Conservation (phyloP, 2,329 filamentous ascomycete genomes). For the Alternaria sp. region DNA sequence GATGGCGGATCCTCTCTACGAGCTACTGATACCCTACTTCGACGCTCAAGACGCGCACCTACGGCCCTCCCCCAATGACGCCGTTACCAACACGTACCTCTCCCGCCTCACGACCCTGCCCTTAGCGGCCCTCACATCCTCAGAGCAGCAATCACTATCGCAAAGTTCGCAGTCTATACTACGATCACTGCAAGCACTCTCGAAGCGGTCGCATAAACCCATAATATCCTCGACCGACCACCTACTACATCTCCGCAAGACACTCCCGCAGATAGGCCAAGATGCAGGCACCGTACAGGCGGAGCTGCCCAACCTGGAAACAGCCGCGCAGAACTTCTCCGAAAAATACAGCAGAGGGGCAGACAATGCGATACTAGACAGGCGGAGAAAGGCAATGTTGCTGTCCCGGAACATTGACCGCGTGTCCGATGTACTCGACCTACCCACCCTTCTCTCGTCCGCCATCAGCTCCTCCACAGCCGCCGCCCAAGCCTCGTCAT, state of each 20-base stretch:
- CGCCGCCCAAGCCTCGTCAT: slow-evolving; percentile 52
- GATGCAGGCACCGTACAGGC: slow-evolving; percentile 72
- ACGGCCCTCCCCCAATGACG: slow-evolving; percentile 54
- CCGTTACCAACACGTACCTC: slow-evolving; percentile 73
- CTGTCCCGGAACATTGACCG: slow-evolving; percentile 87
- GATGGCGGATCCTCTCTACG: slow-evolving; percentile 70
- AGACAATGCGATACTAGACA: slow-evolving; percentile 67
- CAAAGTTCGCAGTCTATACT: slow-evolving; percentile 82
- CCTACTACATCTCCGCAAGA: slow-evolving; percentile 73
- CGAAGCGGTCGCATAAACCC: slow-evolving; percentile 85
- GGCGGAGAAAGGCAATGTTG: slow-evolving; percentile 79
- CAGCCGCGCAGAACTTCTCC: slow-evolving; percentile 79
- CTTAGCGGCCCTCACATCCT: slow-evolving; percentile 72
- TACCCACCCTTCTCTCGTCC: slow-evolving; percentile 83
- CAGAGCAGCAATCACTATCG: slow-evolving; percentile 79
- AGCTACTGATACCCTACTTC: slow-evolving; percentile 71
- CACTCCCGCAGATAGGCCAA: slow-evolving; percentile 72
- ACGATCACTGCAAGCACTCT: slow-evolving; percentile 83
- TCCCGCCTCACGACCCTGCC: slow-evolving; percentile 78
- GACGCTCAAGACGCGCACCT: slow-evolving; percentile 50
- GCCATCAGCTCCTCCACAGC: slow-evolving; percentile 68
- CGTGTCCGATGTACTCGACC: slow-evolving; percentile 86
- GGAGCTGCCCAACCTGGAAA: slow-evolving; percentile 79
- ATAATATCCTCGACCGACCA: slow-evolving; percentile 82
- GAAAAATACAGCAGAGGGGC: slow-evolving; percentile 80